These are phyloP conservation scores for Selenicereus undatus DNA, from an alignment of 148 eudicot genomes.

Conservation along the genomic window DNA sequence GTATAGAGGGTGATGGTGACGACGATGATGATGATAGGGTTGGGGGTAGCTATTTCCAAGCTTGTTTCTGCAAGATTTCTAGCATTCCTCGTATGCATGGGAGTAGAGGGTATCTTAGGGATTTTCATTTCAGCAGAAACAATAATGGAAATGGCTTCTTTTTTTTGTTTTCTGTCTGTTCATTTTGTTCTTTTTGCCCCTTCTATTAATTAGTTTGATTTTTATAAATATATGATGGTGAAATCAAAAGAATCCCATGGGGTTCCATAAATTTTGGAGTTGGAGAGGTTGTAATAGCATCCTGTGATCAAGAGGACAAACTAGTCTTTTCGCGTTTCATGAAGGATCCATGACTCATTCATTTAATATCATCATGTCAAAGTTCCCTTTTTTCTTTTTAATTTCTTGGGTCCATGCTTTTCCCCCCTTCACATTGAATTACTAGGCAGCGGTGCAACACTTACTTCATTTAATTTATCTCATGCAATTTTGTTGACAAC, in stretches of 20 bases:
- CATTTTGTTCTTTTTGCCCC: background rate
- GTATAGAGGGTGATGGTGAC: background rate
- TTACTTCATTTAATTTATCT: too few species aligned
- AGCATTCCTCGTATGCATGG: background rate
- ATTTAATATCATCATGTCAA: conserved; percentile 37
- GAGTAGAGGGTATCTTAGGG: conserved; percentile 8
- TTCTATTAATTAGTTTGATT: background rate
- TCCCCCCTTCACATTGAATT: background rate
- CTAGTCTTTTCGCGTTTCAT: conserved; percentile 17
- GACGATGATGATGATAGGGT: background rate
- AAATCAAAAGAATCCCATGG: conserved; percentile 56
- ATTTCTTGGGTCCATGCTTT: background rate
- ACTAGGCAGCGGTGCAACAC: background rate
- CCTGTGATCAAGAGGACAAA: conserved; percentile 35
- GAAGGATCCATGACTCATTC: conserved; percentile 22
- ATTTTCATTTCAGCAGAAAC: conserved; percentile 35
- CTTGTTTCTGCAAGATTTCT: conserved; percentile 44
- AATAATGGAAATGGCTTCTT: conserved; percentile 55
- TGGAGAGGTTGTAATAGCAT: conserved; percentile 15
- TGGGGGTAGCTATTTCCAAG: conserved; percentile 45
- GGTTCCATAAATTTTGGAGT: conserved; percentile 50
- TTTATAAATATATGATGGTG: background rate
- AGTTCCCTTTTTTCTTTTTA: conserved; percentile 10
- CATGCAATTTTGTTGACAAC: background rate
- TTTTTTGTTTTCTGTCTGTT: background rate